Conservation (phyloP, 1,139 yeast genomes). For the Meyerozyma elateridarum region DNA sequence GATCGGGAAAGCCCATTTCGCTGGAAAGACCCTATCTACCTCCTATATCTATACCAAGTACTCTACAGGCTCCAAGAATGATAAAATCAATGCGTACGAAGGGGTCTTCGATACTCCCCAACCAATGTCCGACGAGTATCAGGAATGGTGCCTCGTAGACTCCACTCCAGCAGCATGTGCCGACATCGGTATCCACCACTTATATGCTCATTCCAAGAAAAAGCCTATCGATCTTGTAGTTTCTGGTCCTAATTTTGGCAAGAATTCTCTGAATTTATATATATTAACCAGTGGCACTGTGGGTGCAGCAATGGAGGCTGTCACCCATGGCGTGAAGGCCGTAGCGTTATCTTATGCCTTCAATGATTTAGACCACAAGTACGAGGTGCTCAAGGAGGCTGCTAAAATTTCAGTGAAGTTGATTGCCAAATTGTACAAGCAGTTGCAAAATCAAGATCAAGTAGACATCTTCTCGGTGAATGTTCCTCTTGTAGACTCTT, state of each 20-base stretch:
- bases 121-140: conserved; percentile 26
- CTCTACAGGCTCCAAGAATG: conserved; percentile 25
- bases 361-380: conserved; percentile 49
- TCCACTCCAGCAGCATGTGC: conserved; percentile 97
- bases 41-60: conserved; percentile 56
- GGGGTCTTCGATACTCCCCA: conserved; percentile 67
- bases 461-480: conserved; percentile 81
- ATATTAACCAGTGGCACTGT: conserved; percentile 93
- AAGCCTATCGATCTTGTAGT: conserved; percentile 77
- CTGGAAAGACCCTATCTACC: conserved; percentile 71
- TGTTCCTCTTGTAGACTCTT: conserved; percentile 60
- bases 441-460: conserved; percentile 45
- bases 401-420: conserved; percentile 62
- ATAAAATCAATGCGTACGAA: conserved; percentile 42
- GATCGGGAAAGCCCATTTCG: conserved; percentile 97
- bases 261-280: conserved; percentile 87
- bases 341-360: conserved; percentile 85
- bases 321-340: conserved; percentile 68
- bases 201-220: conserved; percentile 42
- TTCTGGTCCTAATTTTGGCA: conserved; percentile 94
- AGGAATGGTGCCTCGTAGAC: conserved; percentile 83
- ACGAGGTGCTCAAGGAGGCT: conserved; percentile 56
- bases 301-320: conserved; percentile 96
- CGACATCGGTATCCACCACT: conserved; percentile 80
- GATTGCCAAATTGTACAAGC: conserved; percentile 49